Conservation (phyloP, 164 flowering plant species). For the Protea cynaroides region DNA sequence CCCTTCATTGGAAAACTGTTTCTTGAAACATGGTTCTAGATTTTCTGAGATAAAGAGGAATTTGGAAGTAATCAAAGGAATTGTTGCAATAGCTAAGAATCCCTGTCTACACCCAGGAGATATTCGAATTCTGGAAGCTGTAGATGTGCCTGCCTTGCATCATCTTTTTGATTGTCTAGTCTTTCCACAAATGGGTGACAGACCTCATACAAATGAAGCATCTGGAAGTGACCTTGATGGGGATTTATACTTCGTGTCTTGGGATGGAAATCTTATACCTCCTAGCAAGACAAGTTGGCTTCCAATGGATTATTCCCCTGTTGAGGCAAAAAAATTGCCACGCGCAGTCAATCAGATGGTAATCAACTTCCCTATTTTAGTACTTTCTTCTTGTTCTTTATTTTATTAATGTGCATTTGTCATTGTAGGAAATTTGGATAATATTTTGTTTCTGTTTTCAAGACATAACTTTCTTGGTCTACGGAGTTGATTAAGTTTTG, state of each 20-base stretch:
- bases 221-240: slow-evolving; percentile 99
- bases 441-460: too few species aligned
- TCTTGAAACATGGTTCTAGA: slow-evolving; percentile 62
- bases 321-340: slow-evolving; percentile 30
- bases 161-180: slow-evolving; percentile 88
- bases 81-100: slow-evolving; percentile 78
- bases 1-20: slow-evolving; percentile 65
- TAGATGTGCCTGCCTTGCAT: slow-evolving; percentile 66
- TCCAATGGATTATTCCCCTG: slow-evolving; percentile 80
- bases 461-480: too few species aligned
- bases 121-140: slow-evolving; percentile 80
- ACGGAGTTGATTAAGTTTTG: too few species aligned
- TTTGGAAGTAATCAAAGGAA: slow-evolving; percentile 51
- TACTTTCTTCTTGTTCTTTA: too few species aligned
- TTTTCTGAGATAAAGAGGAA: slow-evolving; percentile 45
- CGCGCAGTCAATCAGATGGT: slow-evolving; percentile 30
- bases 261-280: slow-evolving; percentile 83
- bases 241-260: slow-evolving; percentile 83
- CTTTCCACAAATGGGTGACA: slow-evolving; percentile 89
- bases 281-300: slow-evolving; percentile 68
- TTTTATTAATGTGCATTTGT: too few species aligned
- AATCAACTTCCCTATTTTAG: too few species aligned
- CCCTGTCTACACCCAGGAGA: slow-evolving; percentile 99
- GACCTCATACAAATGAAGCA: slow-evolving; percentile 92
- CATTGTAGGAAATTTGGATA: too few species aligned